Evolutionary conservation across 768 basidiomycete genomes (phyloP).

Genomic region (Russula earlei): DNA sequence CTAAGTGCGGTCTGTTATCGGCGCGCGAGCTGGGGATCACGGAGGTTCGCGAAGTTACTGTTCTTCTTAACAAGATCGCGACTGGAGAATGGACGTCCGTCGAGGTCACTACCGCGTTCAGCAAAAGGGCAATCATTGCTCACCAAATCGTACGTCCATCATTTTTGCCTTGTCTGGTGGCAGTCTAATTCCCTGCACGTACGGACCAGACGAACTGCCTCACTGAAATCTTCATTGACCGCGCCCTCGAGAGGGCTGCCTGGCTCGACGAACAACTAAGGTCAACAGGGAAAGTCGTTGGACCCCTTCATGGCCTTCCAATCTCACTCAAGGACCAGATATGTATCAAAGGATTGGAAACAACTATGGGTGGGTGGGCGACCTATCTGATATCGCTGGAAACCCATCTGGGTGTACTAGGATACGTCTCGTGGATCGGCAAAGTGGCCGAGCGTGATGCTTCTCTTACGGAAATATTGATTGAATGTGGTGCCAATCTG

Average conservation of each 20-base stretch:
- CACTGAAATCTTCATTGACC: slow-evolving; percentile 41
- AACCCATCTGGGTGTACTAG: slow-evolving; percentile 23
- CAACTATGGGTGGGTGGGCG: slow-evolving; percentile 38
- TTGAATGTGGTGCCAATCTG: slow-evolving; percentile 47
- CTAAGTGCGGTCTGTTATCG: slow-evolving; percentile 47
- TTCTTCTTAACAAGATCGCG: slow-evolving; percentile 46
- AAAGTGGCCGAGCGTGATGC: slow-evolving; percentile 37
- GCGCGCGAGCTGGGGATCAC: slow-evolving; percentile 53
- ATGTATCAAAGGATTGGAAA: slow-evolving; percentile 51
- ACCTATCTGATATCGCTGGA: slow-evolving; percentile 9
- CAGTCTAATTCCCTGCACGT: background rate
- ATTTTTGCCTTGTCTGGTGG: background rate
- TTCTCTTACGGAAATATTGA: slow-evolving; percentile 43
- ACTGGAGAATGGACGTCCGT: slow-evolving; percentile 50
- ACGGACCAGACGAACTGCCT: slow-evolving; percentile 37
- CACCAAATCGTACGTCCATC: slow-evolving; percentile 34
- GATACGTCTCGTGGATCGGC: slow-evolving; percentile 49
- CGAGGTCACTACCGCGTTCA: slow-evolving; percentile 36
- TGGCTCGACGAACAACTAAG: slow-evolving; percentile 35
- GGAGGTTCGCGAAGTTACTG: slow-evolving; percentile 34
- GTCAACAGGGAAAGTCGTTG: slow-evolving; percentile 33
- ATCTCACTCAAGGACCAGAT: slow-evolving; percentile 42
- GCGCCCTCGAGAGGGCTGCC: slow-evolving; percentile 33
- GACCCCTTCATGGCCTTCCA: slow-evolving; percentile 39
- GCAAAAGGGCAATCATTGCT: slow-evolving; percentile 41